Evolutionary conservation across 352 stramenopile genomes (phyloP), one percentile per base, ranked within the genome.

Genomic region (Phytopythium mirpurense): DNA sequence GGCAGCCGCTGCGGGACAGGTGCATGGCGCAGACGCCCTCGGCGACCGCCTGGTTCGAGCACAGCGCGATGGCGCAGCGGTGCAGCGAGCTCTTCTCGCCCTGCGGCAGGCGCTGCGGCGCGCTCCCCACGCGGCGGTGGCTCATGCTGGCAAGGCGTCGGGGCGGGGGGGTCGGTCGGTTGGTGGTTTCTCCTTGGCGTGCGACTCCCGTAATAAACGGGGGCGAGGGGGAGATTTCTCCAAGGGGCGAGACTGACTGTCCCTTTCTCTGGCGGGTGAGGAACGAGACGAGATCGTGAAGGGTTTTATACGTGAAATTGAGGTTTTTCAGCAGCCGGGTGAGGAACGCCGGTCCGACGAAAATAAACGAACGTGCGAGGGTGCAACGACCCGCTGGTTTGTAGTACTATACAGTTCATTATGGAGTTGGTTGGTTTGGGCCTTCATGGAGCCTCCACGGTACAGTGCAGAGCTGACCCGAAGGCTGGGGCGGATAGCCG

Each of bases 11-110:
- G 38, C 76, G 74, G 14, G 78, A 85, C 47, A 88, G 65, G 50
- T 93, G 82, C 63, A 90, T 80, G 35, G 78, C 70, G 57, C 82
- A 93, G 19, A 93, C 78, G 34, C 79, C 78, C 50, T 90, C 71
- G 11, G 82, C 78, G 35, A 89, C 75, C 16, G 82, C 79, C 16
- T 83, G 76, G 59, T 90, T 83, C 10, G 82, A 83, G 70, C 82
- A 93, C 18, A 93, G 62, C 36, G 74, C 78, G 55, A 93, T 83
- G 27, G 74, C 78, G 60, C 82, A 93, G 29, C 82, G 79, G 54
- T 91, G 81, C 23, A 91, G 74, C 29, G 74, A 83, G 65, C 73
- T 86, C 41, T 70, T 65, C 49, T 74, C 64, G 1, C 36, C 36
- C 7, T 24, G 16, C 50, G 31, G 27, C 32, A 62, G 5, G 57